Conservation (phyloP, 1,284 basidiomycete species). For the Ceratorhiza oryzae-sativae region DNA sequence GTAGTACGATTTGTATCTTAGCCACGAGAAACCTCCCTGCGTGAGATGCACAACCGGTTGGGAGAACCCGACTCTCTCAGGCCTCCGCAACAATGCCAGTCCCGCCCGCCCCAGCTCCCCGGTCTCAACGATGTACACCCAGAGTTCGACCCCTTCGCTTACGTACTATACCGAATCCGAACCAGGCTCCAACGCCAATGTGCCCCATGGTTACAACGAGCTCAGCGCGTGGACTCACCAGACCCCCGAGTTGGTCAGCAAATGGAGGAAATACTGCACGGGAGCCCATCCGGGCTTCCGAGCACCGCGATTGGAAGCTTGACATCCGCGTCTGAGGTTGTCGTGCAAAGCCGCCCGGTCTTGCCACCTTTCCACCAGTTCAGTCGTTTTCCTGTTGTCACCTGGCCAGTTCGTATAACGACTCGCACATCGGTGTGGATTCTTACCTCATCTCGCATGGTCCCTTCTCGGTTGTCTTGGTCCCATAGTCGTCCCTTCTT, state of each 20-base stretch:
- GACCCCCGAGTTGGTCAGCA: background rate
- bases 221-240: background rate
- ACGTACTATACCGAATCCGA: background rate
- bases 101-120: background rate
- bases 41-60: too few relatives aligned
- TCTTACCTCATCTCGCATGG: too few relatives aligned
- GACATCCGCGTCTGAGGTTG: conserved; percentile 9
- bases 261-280: conserved; percentile 2
- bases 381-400: conserved; percentile 2
- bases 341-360: background rate
- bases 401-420: too few relatives aligned
- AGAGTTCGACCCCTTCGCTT: too few relatives aligned
- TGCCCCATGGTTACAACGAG: background rate
- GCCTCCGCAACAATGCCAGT: background rate
- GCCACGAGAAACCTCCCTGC: too few relatives aligned
- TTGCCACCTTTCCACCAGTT: conserved; percentile 1
- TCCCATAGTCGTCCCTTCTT: too few relatives aligned
- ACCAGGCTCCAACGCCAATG: background rate
- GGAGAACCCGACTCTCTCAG: background rate
- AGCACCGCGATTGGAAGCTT: conserved; percentile 1
- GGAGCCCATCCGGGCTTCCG: conserved; percentile 11
- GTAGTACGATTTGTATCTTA: too few relatives aligned
- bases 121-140: too few relatives aligned
- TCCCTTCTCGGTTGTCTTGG: too few relatives aligned
- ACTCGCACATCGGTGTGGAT: too few relatives aligned